A percentile compares a stretch with the other conserved stretches of the same genome.
Conservation (phyloP, 2,329 filamentous ascomycete species). For the Stemphylium lycopersici region DNA sequence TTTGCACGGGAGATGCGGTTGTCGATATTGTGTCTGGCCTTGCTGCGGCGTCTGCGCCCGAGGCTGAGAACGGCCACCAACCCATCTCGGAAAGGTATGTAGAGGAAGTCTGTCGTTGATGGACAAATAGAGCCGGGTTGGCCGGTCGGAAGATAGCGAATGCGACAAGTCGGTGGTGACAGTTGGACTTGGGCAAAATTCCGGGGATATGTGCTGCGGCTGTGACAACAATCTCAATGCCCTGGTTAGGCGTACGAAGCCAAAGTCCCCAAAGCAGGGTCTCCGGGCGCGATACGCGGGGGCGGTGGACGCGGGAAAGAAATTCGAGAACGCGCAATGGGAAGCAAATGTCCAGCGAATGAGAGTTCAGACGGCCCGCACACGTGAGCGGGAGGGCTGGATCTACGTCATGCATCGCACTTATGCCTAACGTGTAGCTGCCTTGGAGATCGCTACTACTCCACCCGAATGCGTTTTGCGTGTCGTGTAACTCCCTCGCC, state of each 20-base stretch:
- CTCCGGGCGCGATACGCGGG: slow-evolving; percentile 4
- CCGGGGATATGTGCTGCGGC: no score
- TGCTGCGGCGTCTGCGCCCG: slow-evolving; percentile 19
- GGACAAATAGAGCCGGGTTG: not conserved
- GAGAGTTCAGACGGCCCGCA: slow-evolving; percentile 27
- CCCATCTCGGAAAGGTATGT: slow-evolving; percentile 19
- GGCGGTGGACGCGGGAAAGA: slow-evolving; percentile 8
- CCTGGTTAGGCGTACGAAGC: no score
- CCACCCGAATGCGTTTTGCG: slow-evolving; percentile 30
- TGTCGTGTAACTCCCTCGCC: slow-evolving; percentile 21
- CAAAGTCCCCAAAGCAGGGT: not conserved
- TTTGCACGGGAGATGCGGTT: slow-evolving; percentile 4
- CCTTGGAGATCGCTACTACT: slow-evolving; percentile 40
- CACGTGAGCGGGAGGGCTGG: slow-evolving; percentile 32
- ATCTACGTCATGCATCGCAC: slow-evolving; percentile 46
- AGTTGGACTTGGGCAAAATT: no score
- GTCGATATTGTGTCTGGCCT: slow-evolving; percentile 17
- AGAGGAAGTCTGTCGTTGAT: not conserved
- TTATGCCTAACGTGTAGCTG: slow-evolving; percentile 35
- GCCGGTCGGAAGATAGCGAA: not conserved
- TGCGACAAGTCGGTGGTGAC: not conserved
- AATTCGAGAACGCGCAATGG: slow-evolving; percentile 20
- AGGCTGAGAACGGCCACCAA: slow-evolving; percentile 34
- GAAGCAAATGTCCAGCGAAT: slow-evolving; percentile 30
- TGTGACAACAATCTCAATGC: no score